Percentiles rank a stretch among this genome's conserved stretches.
phyloP scores from a whole-genome alignment of 176 grass and related monocot genomes.

The Ensete glaucum region DNA sequence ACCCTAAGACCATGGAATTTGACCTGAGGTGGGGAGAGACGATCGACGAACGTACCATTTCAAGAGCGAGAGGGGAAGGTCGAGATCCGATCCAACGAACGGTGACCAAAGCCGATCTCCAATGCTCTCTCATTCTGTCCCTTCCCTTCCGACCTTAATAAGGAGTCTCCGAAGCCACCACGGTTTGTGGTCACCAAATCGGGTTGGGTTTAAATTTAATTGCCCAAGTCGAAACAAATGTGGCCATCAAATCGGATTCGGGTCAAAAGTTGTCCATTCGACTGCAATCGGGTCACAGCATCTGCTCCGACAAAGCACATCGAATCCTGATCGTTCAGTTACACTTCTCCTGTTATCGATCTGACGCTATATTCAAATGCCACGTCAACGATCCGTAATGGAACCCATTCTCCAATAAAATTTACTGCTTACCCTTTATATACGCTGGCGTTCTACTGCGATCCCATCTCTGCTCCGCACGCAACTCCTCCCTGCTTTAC shows the following conservation, averaged over 20 bases:
- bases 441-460: background rate
- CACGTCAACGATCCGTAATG: background rate
- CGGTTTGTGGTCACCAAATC: background rate
- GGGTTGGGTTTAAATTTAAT: background rate
- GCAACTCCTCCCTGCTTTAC: background rate
- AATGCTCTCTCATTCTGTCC: background rate
- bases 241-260: background rate
- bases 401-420: background rate
- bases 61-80: background rate
- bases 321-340: background rate
- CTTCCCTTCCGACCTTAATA: background rate
- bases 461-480: too few species aligned
- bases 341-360: background rate
- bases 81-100: background rate
- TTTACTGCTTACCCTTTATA: background rate
- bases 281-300: background rate
- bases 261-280: background rate
- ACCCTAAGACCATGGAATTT: background rate
- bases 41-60: background rate
- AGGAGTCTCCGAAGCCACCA: background rate
- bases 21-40: background rate
- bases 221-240: too few species aligned
- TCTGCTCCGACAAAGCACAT: background rate
- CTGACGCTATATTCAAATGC: background rate
- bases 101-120: background rate